Conservation (phyloP, 2,329 filamentous ascomycete genomes). For the Aspergillus nomiae region DNA sequence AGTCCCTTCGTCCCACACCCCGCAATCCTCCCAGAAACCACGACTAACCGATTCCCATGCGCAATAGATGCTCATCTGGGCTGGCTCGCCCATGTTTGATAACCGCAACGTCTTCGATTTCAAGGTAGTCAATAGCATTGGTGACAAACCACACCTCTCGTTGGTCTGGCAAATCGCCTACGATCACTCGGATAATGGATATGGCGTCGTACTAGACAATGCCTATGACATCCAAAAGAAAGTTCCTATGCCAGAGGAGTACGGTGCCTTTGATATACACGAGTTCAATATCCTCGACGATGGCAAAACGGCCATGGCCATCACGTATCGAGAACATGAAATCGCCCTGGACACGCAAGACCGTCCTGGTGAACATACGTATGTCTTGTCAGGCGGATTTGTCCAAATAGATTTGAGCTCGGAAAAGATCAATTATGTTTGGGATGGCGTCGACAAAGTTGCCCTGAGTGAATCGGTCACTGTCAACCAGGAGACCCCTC, state of each 20-base stretch:
- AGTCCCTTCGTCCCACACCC: not conserved
- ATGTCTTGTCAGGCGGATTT: slow-evolving; percentile 34
- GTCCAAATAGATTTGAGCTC: slow-evolving; percentile 36
- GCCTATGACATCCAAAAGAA: slow-evolving; percentile 48
- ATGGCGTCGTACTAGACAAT: slow-evolving; percentile 51
- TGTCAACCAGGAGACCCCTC: slow-evolving; percentile 11
- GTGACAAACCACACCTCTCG: slow-evolving; percentile 48
- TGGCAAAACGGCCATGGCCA: slow-evolving; percentile 33
- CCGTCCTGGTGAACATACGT: slow-evolving; percentile 27
- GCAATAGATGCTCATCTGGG: slow-evolving; percentile 43
- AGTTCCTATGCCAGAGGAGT: slow-evolving; percentile 31
- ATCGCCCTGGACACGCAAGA: slow-evolving; percentile 27
- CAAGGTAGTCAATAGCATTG: slow-evolving; percentile 44
- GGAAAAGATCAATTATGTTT: slow-evolving; percentile 34
- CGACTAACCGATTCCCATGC: not conserved
- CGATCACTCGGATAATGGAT: slow-evolving; percentile 43
- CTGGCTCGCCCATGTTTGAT: slow-evolving; percentile 47
- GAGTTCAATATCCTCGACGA: slow-evolving; percentile 39
- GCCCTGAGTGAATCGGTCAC: slow-evolving; percentile 22
- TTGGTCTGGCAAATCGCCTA: slow-evolving; percentile 38
- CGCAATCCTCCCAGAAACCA: not conserved
- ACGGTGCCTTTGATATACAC: slow-evolving; percentile 39
- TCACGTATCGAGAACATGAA: slow-evolving; percentile 23
- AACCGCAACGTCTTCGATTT: slow-evolving; percentile 51
- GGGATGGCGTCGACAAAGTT: slow-evolving; percentile 35